Evolutionary conservation across 371 early-diverging fungal genomes (phyloP).

Genomic region (Circinella umbellata): DNA sequence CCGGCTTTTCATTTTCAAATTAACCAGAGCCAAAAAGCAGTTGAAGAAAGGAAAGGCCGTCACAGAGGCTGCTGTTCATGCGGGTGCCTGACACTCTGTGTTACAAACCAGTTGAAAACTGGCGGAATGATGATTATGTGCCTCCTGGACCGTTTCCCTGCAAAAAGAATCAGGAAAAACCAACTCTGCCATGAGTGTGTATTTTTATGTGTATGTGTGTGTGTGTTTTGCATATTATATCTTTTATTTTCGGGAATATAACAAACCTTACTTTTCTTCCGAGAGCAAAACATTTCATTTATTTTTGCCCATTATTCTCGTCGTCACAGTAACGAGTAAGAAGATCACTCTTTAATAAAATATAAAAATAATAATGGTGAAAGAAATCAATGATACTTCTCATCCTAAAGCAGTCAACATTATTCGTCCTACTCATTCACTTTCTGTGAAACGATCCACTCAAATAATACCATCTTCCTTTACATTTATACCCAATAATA

Average conservation of each 20-base stretch:
- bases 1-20: no score
- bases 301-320: not conserved
- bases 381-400: conserved; percentile 9
- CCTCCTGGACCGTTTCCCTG: no score
- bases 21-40: no score
- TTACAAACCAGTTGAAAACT: no score
- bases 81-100: no score
- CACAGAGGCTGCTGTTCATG: no score
- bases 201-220: not conserved
- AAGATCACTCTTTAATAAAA: no score
- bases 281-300: not conserved
- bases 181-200: no score
- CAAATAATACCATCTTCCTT: not conserved
- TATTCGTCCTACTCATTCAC: conserved; percentile 20
- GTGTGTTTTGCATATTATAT: not conserved
- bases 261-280: not conserved
- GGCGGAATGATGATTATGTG: no score
- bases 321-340: no score
- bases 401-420: conserved; percentile 25
- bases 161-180: no score
- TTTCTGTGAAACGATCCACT: conserved; percentile 12
- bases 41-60: no score
- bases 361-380: not conserved
- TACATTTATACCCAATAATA: not conserved
- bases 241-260: not conserved